Evolutionary conservation across 495 filamentous ascomycete genomes (phyloP).

Genomic region (Penicillium paradoxum): DNA sequence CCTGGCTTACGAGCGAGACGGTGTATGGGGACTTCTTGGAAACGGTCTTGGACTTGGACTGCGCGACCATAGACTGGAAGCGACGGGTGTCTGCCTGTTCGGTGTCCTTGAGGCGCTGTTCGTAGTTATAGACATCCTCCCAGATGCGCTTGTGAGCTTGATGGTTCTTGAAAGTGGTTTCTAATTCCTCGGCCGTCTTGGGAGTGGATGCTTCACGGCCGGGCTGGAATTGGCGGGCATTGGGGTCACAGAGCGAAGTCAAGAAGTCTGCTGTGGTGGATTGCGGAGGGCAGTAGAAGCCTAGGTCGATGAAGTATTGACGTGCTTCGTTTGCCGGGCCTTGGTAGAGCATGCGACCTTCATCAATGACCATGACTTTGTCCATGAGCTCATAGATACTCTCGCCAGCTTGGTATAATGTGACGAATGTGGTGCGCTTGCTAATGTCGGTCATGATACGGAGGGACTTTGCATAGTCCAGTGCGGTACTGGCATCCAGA

Average conservation of each 20-base stretch:
- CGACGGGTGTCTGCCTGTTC: constrained; percentile 59
- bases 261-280: constrained; percentile 72
- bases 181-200: constrained; percentile 58
- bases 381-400: constrained; percentile 81
- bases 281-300: constrained; percentile 61
- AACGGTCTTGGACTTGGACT: constrained; percentile 62
- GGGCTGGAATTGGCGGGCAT: constrained; percentile 59
- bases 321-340: constrained; percentile 58
- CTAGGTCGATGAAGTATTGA: constrained; percentile 64
- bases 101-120: constrained; percentile 53
- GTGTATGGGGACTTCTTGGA: constrained; percentile 67
- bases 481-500: constrained; percentile 70
- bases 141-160: constrained; percentile 48
- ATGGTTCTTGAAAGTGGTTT: constrained; percentile 54
- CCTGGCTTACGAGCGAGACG: constrained; percentile 63
- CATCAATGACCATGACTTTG: constrained; percentile 65
- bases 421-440: constrained; percentile 76
- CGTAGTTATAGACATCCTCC: constrained; percentile 55
- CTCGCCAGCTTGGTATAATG: constrained; percentile 79
- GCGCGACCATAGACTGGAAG: constrained; percentile 64
- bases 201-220: constrained; percentile 61
- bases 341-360: constrained; percentile 61
- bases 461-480: constrained; percentile 73
- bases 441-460: constrained; percentile 80
- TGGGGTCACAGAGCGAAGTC: constrained; percentile 70